A percentile compares a stretch with the other conserved stretches of the same genome.
Conservation (phyloP, 176 grass and related monocot genomes). For the Triticum timopheevii region DNA sequence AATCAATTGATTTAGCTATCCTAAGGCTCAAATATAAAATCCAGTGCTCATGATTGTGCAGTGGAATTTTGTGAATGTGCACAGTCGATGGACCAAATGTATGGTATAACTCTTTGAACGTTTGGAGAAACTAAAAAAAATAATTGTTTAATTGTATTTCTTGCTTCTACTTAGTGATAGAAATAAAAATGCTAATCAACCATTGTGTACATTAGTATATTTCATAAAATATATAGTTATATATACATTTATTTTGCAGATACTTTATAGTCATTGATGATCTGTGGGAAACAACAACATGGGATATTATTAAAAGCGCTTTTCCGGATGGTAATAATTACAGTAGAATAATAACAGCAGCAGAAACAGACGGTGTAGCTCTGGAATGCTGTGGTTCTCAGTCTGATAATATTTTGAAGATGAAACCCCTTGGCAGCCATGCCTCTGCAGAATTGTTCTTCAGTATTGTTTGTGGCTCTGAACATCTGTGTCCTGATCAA, state of each 20-base stretch:
- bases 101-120: background rate
- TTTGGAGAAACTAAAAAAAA: background rate
- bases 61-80: background rate
- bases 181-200: background rate
- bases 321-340: background rate
- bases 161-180: background rate
- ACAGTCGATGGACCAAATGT: background rate
- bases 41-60: background rate
- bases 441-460: background rate
- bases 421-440: background rate
- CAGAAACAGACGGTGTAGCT: background rate
- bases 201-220: background rate
- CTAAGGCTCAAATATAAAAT: background rate
- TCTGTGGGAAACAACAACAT: background rate
- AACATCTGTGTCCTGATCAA: background rate
- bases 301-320: conserved; percentile 1
- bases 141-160: background rate
- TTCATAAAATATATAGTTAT: background rate
- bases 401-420: background rate
- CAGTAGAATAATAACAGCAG: background rate
- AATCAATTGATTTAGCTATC: background rate
- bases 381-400: background rate
- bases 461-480: background rate
- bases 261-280: conserved; percentile 9
- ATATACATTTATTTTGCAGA: background rate